A percentile compares a stretch with the other conserved stretches of the same genome.
These are phyloP conservation scores for Candida sp. DNA, from an alignment of 1,139 yeast genomes.

Conservation along the genomic window DNA sequence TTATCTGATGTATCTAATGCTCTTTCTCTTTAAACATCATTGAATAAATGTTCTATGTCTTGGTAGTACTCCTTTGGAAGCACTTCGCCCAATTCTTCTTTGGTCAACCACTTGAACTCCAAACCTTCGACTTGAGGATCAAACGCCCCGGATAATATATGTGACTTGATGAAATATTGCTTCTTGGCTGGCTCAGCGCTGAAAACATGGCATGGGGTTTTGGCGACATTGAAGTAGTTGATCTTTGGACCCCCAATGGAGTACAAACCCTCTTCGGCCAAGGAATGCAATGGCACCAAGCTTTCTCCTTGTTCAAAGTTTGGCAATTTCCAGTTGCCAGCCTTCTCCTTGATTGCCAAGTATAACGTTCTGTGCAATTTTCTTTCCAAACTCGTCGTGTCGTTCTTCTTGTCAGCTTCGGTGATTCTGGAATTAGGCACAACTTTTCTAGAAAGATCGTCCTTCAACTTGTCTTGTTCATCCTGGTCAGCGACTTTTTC, in stretches of 20 bases:
- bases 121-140: slow-evolving; percentile 44
- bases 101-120: slow-evolving; percentile 79
- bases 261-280: slow-evolving; percentile 79
- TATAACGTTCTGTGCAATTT: slow-evolving; percentile 80
- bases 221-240: slow-evolving; percentile 90
- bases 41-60: slow-evolving; percentile 55
- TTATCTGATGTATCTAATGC: slow-evolving; percentile 1
- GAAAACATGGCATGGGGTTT: slow-evolving; percentile 78
- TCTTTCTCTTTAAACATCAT: slow-evolving; percentile 34
- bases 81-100: slow-evolving; percentile 69
- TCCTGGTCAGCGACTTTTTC: slow-evolving; percentile 39
- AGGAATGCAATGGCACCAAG: slow-evolving; percentile 61
- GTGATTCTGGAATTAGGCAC: slow-evolving; percentile 75
- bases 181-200: slow-evolving; percentile 24
- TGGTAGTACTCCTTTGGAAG: slow-evolving; percentile 61
- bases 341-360: slow-evolving; percentile 57
- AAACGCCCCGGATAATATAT: slow-evolving; percentile 88
- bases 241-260: slow-evolving; percentile 74
- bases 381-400: slow-evolving; percentile 75
- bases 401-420: slow-evolving; percentile 70
- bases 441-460: slow-evolving; percentile 71
- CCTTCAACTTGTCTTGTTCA: slow-evolving; percentile 28
- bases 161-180: slow-evolving; percentile 84
- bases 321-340: slow-evolving; percentile 78
- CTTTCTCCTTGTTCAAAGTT: slow-evolving; percentile 44